Evolutionary conservation across 2,329 filamentous ascomycete species (phyloP).

Genomic region (Alternaria rosae): DNA sequence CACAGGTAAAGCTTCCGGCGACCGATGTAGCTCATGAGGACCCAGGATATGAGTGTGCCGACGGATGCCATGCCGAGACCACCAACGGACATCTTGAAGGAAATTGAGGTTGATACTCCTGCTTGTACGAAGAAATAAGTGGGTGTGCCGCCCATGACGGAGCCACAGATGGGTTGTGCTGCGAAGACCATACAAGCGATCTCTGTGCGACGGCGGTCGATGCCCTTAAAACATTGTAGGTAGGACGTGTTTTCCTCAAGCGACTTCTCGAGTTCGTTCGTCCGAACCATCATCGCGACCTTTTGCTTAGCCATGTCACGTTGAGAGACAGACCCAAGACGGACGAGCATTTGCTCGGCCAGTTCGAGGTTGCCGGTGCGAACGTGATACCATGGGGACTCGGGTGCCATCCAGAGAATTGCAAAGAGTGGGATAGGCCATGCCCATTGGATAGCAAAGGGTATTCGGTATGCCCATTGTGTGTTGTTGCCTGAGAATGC

Average conservation of each 20-base stretch:
- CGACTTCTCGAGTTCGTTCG: conserved; percentile 75
- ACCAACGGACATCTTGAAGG: conserved; percentile 57
- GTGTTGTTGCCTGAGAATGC: conserved; percentile 65
- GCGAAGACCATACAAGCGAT: conserved; percentile 63
- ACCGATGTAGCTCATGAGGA: conserved; percentile 77
- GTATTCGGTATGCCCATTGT: conserved; percentile 70
- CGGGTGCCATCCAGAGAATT: conserved; percentile 15
- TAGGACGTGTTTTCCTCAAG: conserved; percentile 72
- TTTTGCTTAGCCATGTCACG: conserved; percentile 49
- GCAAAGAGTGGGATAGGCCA: conserved; percentile 58
- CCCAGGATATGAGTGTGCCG: conserved; percentile 77
- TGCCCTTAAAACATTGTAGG: conserved; percentile 80
- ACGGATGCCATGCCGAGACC: conserved; percentile 63
- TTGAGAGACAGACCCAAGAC: conserved; percentile 49
- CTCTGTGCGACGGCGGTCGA: conserved; percentile 70
- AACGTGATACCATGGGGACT: conserved; percentile 73
- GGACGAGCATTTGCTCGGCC: conserved; percentile 60
- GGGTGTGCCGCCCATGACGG: conserved; percentile 31
- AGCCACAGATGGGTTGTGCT: conserved; percentile 47
- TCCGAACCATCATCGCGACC: conserved; percentile 84
- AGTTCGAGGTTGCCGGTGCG: conserved; percentile 67
- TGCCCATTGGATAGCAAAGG: conserved; percentile 74
- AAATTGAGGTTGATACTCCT: conserved; percentile 48
- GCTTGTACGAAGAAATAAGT: conserved; percentile 56
- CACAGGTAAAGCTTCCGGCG: conserved; percentile 77